Evolutionary conservation across 139 green algal genomes (phyloP), one percentile per base, ranked within the genome.

Genomic region (Gonium pectorale): DNA sequence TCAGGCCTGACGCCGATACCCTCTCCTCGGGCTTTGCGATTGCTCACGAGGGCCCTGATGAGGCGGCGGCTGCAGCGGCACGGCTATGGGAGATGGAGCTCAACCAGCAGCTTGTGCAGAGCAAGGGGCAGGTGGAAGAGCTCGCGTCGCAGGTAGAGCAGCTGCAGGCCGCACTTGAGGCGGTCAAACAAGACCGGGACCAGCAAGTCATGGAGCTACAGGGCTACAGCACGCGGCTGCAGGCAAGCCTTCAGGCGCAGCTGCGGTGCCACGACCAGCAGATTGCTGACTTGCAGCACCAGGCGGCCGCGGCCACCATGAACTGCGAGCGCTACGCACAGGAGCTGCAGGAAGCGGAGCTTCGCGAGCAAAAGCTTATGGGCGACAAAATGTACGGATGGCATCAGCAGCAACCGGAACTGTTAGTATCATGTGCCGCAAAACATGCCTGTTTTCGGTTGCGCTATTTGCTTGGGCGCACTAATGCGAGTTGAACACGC

Each of bases 181-280:
- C 46, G 46, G 46, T 15, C 13, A 11, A 54, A 15, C 44, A 66
- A 40, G 56, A 73, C 22, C 31, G 46, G 35, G 27, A 83, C 43
- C 24, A n/a, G 9, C 62, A 40, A 7, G n/a, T 83, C 5, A 15
- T 29, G 75, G 56, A 70, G 75, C 75, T 83, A 27, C 75, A 83
- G 75, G 63, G 13, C 38, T 29, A 72, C 41, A 29, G 38, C 5
- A 64, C 40, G 13, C 29, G 40, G 2, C 59, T 72, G 41, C 40
- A 43, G 40, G 31, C 38, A 40, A 56, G 43, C 56, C 40, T 60
- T 37, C 38, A 83, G 59, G 59, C 62, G 3, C 75, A 73, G 75
- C 56, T 71, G 26, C 46, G 31, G 44, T 29, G 24, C 26, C 29
- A 38, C 19, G 75, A 70, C 43, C 33, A 33, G 43, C 59, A 72